These are phyloP conservation scores for Arabis hirsuta DNA, from an alignment of 345 rosid species.

Conservation along the genomic window DNA sequence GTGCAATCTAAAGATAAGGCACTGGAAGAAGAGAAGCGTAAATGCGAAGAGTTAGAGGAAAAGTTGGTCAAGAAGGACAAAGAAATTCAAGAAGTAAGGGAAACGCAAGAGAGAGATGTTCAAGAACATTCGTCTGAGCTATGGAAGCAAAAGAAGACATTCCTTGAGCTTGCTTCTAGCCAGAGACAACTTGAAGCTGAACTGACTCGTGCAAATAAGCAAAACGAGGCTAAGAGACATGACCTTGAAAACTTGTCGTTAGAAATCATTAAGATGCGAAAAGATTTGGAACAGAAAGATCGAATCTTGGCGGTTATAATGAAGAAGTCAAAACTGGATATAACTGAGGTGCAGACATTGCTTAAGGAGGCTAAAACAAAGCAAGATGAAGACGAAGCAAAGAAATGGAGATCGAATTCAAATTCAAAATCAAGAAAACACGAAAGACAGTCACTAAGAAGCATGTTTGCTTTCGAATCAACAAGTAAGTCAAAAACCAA, in stretches of 20 bases:
- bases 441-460: constrained; percentile 71
- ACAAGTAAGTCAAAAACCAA: constrained; percentile 48
- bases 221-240: constrained; percentile 61
- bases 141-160: constrained; percentile 87
- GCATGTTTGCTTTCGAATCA: constrained; percentile 64
- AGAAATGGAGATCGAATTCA: constrained; percentile 55
- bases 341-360: constrained; percentile 70
- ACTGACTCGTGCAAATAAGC: constrained; percentile 69
- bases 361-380: constrained; percentile 71
- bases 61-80: constrained; percentile 54
- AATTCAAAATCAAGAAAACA: constrained; percentile 66
- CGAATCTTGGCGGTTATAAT: constrained; percentile 74
- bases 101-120: constrained; percentile 56
- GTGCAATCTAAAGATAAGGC: constrained; percentile 60
- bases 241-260: constrained; percentile 73
- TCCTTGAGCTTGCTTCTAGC: constrained; percentile 88
- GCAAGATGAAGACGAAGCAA: constrained; percentile 74
- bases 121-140: constrained; percentile 74
- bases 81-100: constrained; percentile 60
- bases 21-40: constrained; percentile 59
- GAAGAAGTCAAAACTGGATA: constrained; percentile 75
- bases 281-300: constrained; percentile 84
- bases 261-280: constrained; percentile 63
- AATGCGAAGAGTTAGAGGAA: constrained; percentile 62
- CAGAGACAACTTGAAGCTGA: constrained; percentile 94